These are phyloP conservation scores for Corylus heterophylla DNA, from an alignment of 306 rosid species.

Conservation along the genomic window DNA sequence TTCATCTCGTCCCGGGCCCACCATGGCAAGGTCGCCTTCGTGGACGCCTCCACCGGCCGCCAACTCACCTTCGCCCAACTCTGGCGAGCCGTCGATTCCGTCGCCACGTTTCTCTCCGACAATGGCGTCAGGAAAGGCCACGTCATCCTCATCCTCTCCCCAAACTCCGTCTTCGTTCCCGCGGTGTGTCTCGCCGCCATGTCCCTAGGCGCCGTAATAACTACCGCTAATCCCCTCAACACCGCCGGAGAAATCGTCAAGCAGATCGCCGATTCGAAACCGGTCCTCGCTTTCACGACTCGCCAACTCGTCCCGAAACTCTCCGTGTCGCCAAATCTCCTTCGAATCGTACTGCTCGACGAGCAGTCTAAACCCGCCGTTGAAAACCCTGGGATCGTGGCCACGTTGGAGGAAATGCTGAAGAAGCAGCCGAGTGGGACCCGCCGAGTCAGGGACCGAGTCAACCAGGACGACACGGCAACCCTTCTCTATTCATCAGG, in stretches of 20 bases:
- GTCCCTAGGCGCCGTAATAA: slow-evolving; percentile 83
- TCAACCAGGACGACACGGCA: slow-evolving; percentile 76
- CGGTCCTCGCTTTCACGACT: slow-evolving; percentile 72
- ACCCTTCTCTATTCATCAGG: slow-evolving; percentile 85
- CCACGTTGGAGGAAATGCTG: slow-evolving; percentile 55
- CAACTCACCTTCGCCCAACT: slow-evolving; percentile 60
- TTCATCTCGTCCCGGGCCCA: slow-evolving; percentile 83
- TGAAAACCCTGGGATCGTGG: slow-evolving; percentile 3
- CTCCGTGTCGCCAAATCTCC: slow-evolving; percentile 31
- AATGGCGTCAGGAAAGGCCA: slow-evolving; percentile 72
- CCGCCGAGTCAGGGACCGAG: slow-evolving; percentile 40
- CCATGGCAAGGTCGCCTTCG: slow-evolving; percentile 62
- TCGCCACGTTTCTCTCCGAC: slow-evolving; percentile 55
- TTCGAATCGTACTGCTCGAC: slow-evolving; percentile 58
- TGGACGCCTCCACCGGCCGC: slow-evolving; percentile 76
- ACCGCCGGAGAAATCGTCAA: slow-evolving; percentile 71
- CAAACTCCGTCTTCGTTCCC: slow-evolving; percentile 77
- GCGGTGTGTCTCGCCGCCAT: slow-evolving; percentile 74
- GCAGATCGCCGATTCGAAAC: slow-evolving; percentile 73
- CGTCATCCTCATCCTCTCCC: slow-evolving; percentile 81
- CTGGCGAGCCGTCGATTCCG: slow-evolving; percentile 64
- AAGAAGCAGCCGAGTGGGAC: slow-evolving; percentile 21
- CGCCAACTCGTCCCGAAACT: slow-evolving; percentile 53
- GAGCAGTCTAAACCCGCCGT: background rate
- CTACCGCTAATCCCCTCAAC: slow-evolving; percentile 92